Percentiles rank a stretch among this genome's conserved stretches.
phyloP scores from a whole-genome alignment of 257 asterid species.

The Rubia yunnanensis region DNA sequence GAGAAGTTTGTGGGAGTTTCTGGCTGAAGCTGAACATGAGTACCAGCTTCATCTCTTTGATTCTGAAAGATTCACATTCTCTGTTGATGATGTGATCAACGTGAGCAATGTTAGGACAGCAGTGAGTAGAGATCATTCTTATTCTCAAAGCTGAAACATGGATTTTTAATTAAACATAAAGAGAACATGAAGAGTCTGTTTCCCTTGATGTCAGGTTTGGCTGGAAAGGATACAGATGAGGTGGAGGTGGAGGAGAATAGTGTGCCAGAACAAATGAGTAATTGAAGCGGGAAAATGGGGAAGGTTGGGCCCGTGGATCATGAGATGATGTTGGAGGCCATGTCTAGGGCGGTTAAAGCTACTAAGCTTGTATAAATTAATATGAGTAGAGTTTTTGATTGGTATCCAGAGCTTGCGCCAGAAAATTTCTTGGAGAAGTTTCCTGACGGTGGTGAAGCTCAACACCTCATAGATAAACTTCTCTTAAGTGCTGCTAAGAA shows the following conservation, averaged over 20 bases:
- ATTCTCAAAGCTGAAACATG: slow-evolving; percentile 69
- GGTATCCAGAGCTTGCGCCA: slow-evolving; percentile 90
- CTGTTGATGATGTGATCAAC: slow-evolving; percentile 83
- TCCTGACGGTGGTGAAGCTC: slow-evolving; percentile 98
- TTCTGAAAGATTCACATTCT: slow-evolving; percentile 88
- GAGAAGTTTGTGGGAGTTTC: slow-evolving; percentile 86
- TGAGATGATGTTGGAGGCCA: slow-evolving; percentile 70
- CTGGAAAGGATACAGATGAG: slow-evolving; percentile 47
- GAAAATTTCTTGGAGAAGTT: slow-evolving; percentile 86
- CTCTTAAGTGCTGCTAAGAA: slow-evolving; percentile 90
- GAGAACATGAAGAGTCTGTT: slow-evolving; percentile 51
- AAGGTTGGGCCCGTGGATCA: slow-evolving; percentile 72
- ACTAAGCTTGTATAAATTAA: slow-evolving; percentile 76
- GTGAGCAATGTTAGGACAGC: slow-evolving; percentile 75
- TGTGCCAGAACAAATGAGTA: slow-evolving; percentile 37
- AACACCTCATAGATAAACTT: slow-evolving; percentile 89
- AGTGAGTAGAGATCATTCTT: slow-evolving; percentile 64
- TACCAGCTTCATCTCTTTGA: slow-evolving; percentile 94
- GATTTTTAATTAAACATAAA: slow-evolving; percentile 65
- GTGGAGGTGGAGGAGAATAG: slow-evolving; percentile 41
- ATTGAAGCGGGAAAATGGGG: slow-evolving; percentile 45
- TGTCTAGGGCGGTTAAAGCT: slow-evolving; percentile 83
- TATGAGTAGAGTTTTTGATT: slow-evolving; percentile 87
- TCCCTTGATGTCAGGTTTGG: slow-evolving; percentile 86
- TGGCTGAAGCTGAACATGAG: slow-evolving; percentile 71